phyloP scores from a whole-genome alignment of 2,329 filamentous ascomycete species.

The Claviceps citrina region DNA sequence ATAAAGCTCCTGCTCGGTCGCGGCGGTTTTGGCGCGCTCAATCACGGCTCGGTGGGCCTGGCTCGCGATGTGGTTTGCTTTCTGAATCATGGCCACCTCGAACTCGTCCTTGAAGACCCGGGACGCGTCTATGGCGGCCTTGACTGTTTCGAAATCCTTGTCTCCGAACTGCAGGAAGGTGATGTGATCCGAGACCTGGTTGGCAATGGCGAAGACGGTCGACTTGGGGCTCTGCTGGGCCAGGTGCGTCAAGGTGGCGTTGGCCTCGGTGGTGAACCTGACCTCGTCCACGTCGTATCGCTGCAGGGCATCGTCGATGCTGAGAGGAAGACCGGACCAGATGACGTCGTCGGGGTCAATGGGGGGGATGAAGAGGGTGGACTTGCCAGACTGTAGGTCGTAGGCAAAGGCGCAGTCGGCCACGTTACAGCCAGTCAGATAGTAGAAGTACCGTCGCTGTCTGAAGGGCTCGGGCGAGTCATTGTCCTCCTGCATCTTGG shows the following conservation, averaged over 20 bases:
- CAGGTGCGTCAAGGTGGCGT: slow-evolving; percentile 48
- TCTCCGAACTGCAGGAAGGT: slow-evolving; percentile 56
- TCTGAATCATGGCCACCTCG: slow-evolving; percentile 56
- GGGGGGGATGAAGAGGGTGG: slow-evolving; percentile 83
- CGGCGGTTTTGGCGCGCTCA: slow-evolving; percentile 43
- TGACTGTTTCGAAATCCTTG: slow-evolving; percentile 41
- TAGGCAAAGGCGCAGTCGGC: slow-evolving; percentile 71
- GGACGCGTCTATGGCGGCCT: slow-evolving; percentile 51
- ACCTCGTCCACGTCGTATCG: slow-evolving; percentile 74
- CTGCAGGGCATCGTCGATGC: slow-evolving; percentile 54
- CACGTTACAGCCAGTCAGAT: slow-evolving; percentile 70
- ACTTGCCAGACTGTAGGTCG: slow-evolving; percentile 55
- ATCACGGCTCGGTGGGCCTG: slow-evolving; percentile 50
- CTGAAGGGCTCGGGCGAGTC: slow-evolving; percentile 73
- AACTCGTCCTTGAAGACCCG: slow-evolving; percentile 61
- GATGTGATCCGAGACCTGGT: slow-evolving; percentile 58
- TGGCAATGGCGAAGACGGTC: slow-evolving; percentile 60
- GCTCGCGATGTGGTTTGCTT: slow-evolving; percentile 56
- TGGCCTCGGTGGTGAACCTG: slow-evolving; percentile 56
- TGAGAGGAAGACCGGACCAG: slow-evolving; percentile 80
- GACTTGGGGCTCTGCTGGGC: slow-evolving; percentile 21
- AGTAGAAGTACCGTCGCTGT: slow-evolving; percentile 88
- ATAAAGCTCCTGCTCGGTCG: slow-evolving; percentile 72
- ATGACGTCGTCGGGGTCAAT: slow-evolving; percentile 79
- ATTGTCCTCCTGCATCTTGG: slow-evolving; percentile 73